A percentile compares a stretch with the other conserved stretches of the same genome.
phyloP scores from a whole-genome alignment of 2,329 filamentous ascomycete species.

The Exophiala sp. region DNA sequence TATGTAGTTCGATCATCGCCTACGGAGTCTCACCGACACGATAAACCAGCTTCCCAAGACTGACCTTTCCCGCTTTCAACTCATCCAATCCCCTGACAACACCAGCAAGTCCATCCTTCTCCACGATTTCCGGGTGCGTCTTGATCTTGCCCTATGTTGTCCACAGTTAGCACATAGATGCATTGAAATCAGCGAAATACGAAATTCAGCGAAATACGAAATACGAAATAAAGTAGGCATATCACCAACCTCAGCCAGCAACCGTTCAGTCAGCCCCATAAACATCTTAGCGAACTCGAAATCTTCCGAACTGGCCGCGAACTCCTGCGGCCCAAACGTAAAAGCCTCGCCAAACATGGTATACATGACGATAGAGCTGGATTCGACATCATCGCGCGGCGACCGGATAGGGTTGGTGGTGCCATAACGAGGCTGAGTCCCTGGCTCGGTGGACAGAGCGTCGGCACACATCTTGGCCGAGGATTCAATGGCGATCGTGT shows the following conservation, averaged over 20 bases:
- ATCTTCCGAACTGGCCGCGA: slow-evolving; percentile 33
- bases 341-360: slow-evolving; percentile 34
- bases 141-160: too few species aligned
- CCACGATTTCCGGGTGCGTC: slow-evolving; percentile 40
- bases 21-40: slow-evolving; percentile 31
- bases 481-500: slow-evolving; percentile 33
- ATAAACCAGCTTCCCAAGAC: slow-evolving; percentile 47
- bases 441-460: slow-evolving; percentile 33
- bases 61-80: slow-evolving; percentile 43
- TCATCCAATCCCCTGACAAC: slow-evolving; percentile 42
- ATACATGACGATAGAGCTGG: slow-evolving; percentile 33
- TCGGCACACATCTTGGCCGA: slow-evolving; percentile 33
- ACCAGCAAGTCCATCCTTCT: slow-evolving; percentile 41
- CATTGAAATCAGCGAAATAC: too few species aligned
- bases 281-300: slow-evolving; percentile 42
- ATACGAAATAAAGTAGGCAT: too few species aligned
- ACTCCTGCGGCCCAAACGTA: slow-evolving; percentile 7
- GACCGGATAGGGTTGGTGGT: slow-evolving; percentile 30
- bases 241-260: slow-evolving; percentile 42
- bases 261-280: slow-evolving; percentile 35
- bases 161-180: too few species aligned
- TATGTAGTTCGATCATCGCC: too few species aligned
- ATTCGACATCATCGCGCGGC: slow-evolving; percentile 34
- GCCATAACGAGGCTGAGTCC: slow-evolving; percentile 29
- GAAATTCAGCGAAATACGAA: too few species aligned